A percentile compares a stretch with the other conserved stretches of the same genome.
Conservation (phyloP, 148 eudicot genomes). For the Bassia scoparia region DNA sequence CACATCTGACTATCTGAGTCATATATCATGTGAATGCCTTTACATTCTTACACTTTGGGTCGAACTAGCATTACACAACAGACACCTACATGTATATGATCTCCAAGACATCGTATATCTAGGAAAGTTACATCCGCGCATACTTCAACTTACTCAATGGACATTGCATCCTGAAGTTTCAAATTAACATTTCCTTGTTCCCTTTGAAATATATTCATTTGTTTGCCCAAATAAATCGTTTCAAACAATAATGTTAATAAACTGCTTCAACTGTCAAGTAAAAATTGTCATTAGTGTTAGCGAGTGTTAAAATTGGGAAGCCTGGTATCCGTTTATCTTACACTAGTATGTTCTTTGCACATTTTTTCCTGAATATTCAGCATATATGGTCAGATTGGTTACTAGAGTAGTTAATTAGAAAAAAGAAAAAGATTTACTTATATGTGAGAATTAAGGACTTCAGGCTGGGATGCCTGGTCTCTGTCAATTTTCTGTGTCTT, state of each 20-base stretch:
- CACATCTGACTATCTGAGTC: neutral
- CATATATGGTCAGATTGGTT: no score
- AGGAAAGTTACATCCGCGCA: neutral
- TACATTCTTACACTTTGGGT: neutral
- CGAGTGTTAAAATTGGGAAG: neutral
- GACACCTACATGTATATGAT: neutral
- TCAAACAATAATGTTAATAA: neutral
- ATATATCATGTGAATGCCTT: neutral
- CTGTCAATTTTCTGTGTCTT: neutral
- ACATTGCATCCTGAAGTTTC: neutral
- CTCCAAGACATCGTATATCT: neutral
- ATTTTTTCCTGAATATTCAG: no score
- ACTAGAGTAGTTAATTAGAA: no score
- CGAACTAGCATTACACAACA: neutral
- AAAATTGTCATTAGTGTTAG: neutral
- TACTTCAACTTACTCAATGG: neutral
- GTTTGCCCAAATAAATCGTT: neutral
- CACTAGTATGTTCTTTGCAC: neutral
- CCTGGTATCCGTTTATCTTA: neutral
- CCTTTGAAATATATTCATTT: neutral
- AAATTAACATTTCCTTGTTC: neutral
- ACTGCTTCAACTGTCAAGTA: neutral
- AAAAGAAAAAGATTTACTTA: neutral
- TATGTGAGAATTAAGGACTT: neutral
- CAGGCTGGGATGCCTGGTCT: no score